Evolutionary conservation across 2,329 filamentous ascomycete genomes (phyloP).

Genomic region (Lachnellula willkommii): DNA sequence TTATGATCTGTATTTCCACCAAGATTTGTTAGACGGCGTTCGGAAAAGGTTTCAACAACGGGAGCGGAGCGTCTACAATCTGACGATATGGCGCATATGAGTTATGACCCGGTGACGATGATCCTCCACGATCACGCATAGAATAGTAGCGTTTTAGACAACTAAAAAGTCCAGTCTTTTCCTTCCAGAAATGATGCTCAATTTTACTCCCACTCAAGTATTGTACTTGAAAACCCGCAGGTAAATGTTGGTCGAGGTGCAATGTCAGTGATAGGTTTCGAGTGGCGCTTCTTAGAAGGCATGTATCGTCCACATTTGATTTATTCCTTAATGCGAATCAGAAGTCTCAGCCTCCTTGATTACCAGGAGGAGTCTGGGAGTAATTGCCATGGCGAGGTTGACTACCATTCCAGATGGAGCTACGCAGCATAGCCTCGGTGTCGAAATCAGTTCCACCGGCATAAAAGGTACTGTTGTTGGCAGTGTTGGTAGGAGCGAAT

Average conservation of each 20-base stretch:
- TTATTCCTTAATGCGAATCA: background rate
- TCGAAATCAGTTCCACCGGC: slow-evolving; percentile 25
- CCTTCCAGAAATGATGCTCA: background rate
- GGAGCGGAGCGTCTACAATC: slow-evolving; percentile 29
- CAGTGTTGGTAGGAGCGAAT: slow-evolving; percentile 4
- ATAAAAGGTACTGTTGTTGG: slow-evolving; percentile 23
- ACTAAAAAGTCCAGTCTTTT: slow-evolving; percentile 18
- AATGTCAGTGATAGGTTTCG: no score
- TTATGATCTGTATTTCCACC: slow-evolving; percentile 31
- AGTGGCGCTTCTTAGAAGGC: background rate
- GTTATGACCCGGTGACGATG: slow-evolving; percentile 24
- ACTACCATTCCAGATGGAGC: slow-evolving; percentile 26
- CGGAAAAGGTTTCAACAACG: slow-evolving; percentile 53
- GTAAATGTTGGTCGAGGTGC: no score
- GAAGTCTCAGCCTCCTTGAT: slow-evolving; percentile 37
- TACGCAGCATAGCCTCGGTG: slow-evolving; percentile 27
- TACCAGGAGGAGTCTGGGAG: slow-evolving; percentile 42
- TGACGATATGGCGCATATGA: slow-evolving; percentile 26
- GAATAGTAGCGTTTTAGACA: slow-evolving; percentile 23
- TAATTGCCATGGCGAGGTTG: slow-evolving; percentile 29
- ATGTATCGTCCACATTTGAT: background rate
- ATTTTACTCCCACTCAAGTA: background rate
- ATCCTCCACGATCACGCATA: slow-evolving; percentile 35
- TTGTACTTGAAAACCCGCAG: no score
- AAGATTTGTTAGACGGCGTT: slow-evolving; percentile 40